A percentile compares a stretch with the other conserved stretches of the same genome.
Evolutionary conservation across 331 rosid genomes (phyloP).

Genomic region (Pyracantha coccinea): DNA sequence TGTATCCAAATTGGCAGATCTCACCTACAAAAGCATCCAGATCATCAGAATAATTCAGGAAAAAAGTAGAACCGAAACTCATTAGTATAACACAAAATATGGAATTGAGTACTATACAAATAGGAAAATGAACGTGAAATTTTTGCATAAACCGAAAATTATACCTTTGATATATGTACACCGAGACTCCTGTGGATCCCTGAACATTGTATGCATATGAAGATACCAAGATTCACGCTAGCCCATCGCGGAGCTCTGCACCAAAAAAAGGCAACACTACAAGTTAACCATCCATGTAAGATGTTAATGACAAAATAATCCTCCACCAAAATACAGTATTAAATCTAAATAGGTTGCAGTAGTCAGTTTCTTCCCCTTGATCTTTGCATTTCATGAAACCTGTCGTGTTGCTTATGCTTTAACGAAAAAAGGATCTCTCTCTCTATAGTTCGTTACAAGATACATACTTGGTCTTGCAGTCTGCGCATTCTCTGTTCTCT

Average conservation of each 20-base stretch:
- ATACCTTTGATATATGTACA: constrained; percentile 86
- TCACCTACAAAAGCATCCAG: constrained; percentile 10
- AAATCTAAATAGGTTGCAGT: not conserved
- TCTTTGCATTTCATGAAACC: constrained; percentile 22
- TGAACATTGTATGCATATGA: constrained; percentile 83
- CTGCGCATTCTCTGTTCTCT: constrained; percentile 88
- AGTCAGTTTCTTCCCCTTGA: not conserved
- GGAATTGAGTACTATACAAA: not conserved
- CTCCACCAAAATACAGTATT: not conserved
- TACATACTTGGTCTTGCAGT: constrained; percentile 86
- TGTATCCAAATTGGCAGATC: constrained; percentile 25
- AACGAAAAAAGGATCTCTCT: constrained; percentile 14
- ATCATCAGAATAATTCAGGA: not conserved
- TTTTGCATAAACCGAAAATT: constrained; percentile 2
- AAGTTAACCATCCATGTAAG: not conserved
- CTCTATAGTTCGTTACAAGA: not conserved
- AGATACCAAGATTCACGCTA: constrained; percentile 86
- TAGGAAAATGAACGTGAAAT: no score
- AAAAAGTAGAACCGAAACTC: not conserved
- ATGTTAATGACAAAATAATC: not conserved
- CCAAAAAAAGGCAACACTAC: constrained; percentile 7
- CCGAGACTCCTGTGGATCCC: constrained; percentile 90
- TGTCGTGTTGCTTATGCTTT: not conserved
- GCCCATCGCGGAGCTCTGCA: constrained; percentile 97
- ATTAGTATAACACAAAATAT: no score